Base-by-base conservation (phyloP, 2,329 filamentous ascomycete species). In the Colletotrichum gloeosporioides region DNA sequence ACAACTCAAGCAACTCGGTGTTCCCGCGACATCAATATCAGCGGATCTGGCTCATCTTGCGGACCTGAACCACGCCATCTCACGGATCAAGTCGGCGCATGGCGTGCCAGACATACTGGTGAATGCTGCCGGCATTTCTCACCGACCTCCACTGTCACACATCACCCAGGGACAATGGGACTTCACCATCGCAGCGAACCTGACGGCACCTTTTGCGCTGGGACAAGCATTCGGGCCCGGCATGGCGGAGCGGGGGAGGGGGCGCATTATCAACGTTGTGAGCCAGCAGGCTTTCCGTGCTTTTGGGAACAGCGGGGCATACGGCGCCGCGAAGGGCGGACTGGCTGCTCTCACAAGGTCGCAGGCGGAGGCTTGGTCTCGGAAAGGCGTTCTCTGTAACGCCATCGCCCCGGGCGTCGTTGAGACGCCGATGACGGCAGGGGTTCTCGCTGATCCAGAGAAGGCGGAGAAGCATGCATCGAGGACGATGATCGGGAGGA, bases 341-440 rank as follows among this genome's bases (percentile, higher is more conserved):
- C 78, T 84, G 6, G 72, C 83, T 0, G 80, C 81, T 0, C 64
- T 84, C 7, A 85, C 83, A 4, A 78, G 83, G 1, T 83, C 82
- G 0, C 83, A 85, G 63, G 82, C 83, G 1, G 83, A 84, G 55
- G 83, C 82, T 1, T 84, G 83, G 83, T 84, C 82, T n/a, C 76
- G 69, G 0, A 77, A 78, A 0, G 83, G 83, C 7, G 83, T 84
- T 6, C 32, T 84, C 0, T 84, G 83, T 36, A 85, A 84, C 31
- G 82, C 83, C 0, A 68, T 85, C 12, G 83, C 82, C 1, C 83
- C 83, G 0, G 83, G 82, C 0, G 57, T 84, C 0, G 83, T 84
- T 2, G 78, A 81, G 4, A 84, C 83, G 4, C 78, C 80, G 0
- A 77, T 83, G 77, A 79, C 81, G 1, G 77, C 73, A 2, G 73